These are phyloP conservation scores for Yamadazyma paraphyllophila DNA, from an alignment of 805 yeast species.

Conservation along the genomic window DNA sequence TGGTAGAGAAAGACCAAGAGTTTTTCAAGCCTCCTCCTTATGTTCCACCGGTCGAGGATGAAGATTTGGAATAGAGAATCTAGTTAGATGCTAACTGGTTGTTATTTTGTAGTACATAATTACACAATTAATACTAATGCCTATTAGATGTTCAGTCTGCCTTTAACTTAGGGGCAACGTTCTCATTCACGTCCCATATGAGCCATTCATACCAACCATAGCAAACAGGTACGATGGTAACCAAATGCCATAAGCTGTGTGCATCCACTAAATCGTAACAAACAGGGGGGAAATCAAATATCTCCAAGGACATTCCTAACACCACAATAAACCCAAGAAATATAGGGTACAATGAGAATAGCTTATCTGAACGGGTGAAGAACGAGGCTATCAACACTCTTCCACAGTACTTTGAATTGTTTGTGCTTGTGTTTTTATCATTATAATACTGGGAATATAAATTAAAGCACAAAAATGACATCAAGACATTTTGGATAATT, in stretches of 20 bases:
- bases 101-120: no score
- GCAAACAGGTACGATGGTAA: conserved; percentile 58
- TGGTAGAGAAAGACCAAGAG: conserved; percentile 59
- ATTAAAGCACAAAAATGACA: conserved; percentile 28
- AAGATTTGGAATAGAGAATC: conserved; percentile 1
- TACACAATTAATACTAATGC: no score
- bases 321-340: conserved; percentile 44
- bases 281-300: conserved; percentile 83
- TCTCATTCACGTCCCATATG: conserved; percentile 40
- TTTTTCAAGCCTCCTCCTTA: conserved; percentile 71
- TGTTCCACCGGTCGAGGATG: conserved; percentile 44
- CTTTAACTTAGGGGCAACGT: conserved; percentile 17
- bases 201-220: conserved; percentile 46
- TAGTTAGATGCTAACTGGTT: no score
- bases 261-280: conserved; percentile 70
- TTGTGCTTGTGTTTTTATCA: conserved; percentile 9
- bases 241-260: conserved; percentile 91
- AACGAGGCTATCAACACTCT: conserved; percentile 28
- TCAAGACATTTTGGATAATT: conserved; percentile 58
- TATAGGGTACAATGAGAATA: conserved; percentile 40
- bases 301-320: conserved; percentile 82
- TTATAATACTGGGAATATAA: conserved; percentile 32
- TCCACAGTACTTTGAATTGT: conserved; percentile 29
- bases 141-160: neutral
- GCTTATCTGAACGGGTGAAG: conserved; percentile 33